Conservation (phyloP, 139 green algal species). For the Cymbomonas tetramitiformis region DNA sequence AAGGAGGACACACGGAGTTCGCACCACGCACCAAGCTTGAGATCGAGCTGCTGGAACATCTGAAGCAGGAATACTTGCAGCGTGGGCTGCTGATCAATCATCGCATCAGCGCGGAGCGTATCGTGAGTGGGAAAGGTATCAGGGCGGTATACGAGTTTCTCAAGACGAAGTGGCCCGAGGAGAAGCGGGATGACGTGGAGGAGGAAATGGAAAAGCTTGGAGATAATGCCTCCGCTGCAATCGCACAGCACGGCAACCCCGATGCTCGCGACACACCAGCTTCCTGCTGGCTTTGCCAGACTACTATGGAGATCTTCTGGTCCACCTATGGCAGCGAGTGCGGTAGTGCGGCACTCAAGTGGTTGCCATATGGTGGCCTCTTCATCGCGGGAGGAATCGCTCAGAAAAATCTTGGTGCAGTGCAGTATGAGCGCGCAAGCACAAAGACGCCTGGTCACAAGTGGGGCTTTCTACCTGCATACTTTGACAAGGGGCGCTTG, state of each 20-base stretch:
- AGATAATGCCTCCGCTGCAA: neutral
- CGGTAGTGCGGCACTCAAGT: slow-evolving; percentile 9
- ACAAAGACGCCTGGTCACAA: no score
- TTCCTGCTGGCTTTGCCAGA: neutral
- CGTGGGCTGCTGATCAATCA: no score
- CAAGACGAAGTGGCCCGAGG: neutral
- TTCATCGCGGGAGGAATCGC: slow-evolving; percentile 13
- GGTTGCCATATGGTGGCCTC: slow-evolving; percentile 6
- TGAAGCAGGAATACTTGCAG: neutral
- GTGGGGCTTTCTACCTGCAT: neutral
- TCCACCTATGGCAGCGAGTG: slow-evolving; percentile 1
- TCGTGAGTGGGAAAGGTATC: slow-evolving; percentile 9
- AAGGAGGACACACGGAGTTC: slow-evolving; percentile 9
- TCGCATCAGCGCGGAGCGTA: slow-evolving; percentile 11
- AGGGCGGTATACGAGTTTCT: slow-evolving; percentile 8
- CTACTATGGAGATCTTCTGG: slow-evolving; percentile 11
- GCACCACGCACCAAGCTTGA: slow-evolving; percentile 5
- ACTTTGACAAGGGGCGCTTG: slow-evolving; percentile 2
- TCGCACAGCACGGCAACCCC: slow-evolving; percentile 5
- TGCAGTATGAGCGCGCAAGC: neutral
- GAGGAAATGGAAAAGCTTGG: neutral
- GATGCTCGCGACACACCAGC: no score
- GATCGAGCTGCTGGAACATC: slow-evolving; percentile 5
- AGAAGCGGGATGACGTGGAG: slow-evolving; percentile 2
- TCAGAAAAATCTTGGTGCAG: slow-evolving; percentile 1